Base-by-base conservation (phyloP, 768 basidiomycete species). In the Clitopilus hobsonii region DNA sequence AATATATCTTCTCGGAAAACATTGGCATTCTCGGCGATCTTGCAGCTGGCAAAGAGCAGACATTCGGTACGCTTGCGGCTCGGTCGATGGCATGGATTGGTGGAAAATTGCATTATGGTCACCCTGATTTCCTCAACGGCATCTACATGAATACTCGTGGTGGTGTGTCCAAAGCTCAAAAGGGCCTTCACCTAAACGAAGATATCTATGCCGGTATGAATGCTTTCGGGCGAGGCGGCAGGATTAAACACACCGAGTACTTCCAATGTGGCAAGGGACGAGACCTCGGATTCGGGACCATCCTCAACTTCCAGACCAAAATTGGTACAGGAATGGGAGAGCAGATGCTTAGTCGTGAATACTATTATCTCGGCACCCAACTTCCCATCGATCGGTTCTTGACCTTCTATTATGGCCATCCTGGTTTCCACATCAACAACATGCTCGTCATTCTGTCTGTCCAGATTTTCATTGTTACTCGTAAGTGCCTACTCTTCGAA, bases 251-350 rank as follows among this genome's bases (percentile, higher is more conserved):
- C 66, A 95, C 94, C 28, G 97, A 99, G 73, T 99, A 99, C 72
- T 99, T 94, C 69, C 96, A 98, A 73, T 98, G 96, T 66, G 95
- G 96, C 49, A 98, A 98, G 72, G 97, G 97, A 54, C 88, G 97
- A 71, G 97, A 98, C 77, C 84, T 99, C 57, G 97, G 97, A 23
- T 98, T 99, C 70, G 96, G 96, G 27, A 99, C 97, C 20, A 98
- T 98, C 65, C 75, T 99, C 64, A 99, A 99, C 72, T 99, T 99
- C 89, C 90, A 94, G 80, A 99, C 97, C 54, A 99, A 99, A 83
- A 95, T 99, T 64, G 96, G 97, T 11, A 98, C 95, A n/a, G 97
- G 97, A 70, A 99, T 99, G 97, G 97, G 97, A 30, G 97, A 99
- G 69, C 97, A 99, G 72, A 93, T 98, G 92, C 82, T 99, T 65